A percentile compares a stretch with the other conserved stretches of the same genome.
Evolutionary conservation across 305 asterid genomes (phyloP).

Genomic region (Salvia sclarea): DNA sequence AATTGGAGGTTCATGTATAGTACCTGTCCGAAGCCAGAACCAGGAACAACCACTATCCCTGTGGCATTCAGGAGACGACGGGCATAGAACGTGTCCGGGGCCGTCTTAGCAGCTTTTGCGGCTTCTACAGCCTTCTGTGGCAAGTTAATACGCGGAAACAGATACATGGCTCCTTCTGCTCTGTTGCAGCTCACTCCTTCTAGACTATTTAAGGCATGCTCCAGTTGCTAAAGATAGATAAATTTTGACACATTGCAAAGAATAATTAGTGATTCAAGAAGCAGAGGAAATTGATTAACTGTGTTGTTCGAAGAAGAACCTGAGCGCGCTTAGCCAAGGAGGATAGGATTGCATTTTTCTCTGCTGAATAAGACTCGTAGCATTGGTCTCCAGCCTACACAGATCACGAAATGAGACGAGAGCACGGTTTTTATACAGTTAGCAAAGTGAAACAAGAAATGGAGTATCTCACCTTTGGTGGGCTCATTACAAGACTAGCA

Average conservation of each 20-base stretch:
- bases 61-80: constrained; percentile 79
- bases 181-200: constrained; percentile 90
- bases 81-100: constrained; percentile 82
- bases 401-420: neutral
- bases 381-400: constrained; percentile 89
- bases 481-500: constrained; percentile 91
- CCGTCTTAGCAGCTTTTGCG: constrained; percentile 64
- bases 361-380: constrained; percentile 69
- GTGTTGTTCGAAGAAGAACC: constrained; percentile 38
- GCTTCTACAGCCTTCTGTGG: constrained; percentile 82
- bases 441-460: no score
- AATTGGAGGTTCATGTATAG: constrained; percentile 12
- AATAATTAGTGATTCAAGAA: neutral
- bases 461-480: constrained; percentile 67
- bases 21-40: constrained; percentile 97
- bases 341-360: constrained; percentile 78
- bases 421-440: neutral
- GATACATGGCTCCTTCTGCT: constrained; percentile 99
- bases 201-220: constrained; percentile 68
- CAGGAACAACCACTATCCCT: constrained; percentile 94
- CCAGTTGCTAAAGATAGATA: constrained; percentile 54
- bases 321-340: constrained; percentile 84
- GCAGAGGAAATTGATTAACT: neutral
- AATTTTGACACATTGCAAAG: neutral
- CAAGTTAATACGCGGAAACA: constrained; percentile 70